These are phyloP conservation scores for Leptomonas seymouri DNA, from an alignment of 208 protist species.

Conservation along the genomic window DNA sequence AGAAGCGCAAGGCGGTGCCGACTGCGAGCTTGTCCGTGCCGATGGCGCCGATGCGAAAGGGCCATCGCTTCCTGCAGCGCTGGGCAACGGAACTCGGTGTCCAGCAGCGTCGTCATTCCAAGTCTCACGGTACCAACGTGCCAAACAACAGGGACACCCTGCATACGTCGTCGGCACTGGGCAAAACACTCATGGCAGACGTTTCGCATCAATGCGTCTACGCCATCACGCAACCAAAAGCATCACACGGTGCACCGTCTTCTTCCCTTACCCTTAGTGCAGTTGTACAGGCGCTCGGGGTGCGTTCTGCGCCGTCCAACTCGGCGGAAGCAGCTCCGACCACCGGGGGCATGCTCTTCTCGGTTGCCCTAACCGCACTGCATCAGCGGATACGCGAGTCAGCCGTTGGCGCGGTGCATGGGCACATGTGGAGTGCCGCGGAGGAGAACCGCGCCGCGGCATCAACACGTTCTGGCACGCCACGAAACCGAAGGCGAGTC, in stretches of 20 bases:
- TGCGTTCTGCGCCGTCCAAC: neutral
- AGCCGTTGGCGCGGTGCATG: slow-evolving; percentile 39
- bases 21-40: slow-evolving; percentile 12
- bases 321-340: neutral
- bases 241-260: neutral
- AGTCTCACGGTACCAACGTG: neutral
- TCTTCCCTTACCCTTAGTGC: neutral
- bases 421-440: slow-evolving; percentile 57
- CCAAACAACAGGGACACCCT: neutral
- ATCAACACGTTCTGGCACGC: neutral
- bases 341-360: neutral
- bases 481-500: neutral
- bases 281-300: neutral
- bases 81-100: slow-evolving; percentile 42
- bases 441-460: slow-evolving; percentile 1
- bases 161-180: slow-evolving; percentile 6
- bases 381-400: neutral
- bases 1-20: slow-evolving; percentile 1
- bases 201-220: slow-evolving; percentile 56
- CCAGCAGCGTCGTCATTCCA: neutral
- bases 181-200: slow-evolving; percentile 36
- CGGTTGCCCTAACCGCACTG: neutral
- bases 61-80: slow-evolving; percentile 67
- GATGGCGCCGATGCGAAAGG: slow-evolving; percentile 36
- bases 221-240: slow-evolving; percentile 2